Conservation (phyloP, 768 basidiomycete genomes). For the Calvatia gigantea region DNA sequence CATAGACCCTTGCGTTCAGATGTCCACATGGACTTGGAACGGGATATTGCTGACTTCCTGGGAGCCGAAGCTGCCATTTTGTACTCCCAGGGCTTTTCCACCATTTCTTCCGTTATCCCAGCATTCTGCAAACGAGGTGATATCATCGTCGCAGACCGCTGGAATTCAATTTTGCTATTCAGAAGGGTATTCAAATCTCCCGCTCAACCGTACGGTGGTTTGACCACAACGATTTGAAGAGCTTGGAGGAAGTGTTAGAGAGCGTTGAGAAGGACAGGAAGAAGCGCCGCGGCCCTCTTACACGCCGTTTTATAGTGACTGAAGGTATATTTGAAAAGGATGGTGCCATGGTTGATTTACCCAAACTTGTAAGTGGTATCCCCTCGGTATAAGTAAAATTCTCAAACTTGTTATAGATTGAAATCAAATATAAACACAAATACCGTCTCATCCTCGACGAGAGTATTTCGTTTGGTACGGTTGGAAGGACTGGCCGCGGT, state of each 20-base stretch:
- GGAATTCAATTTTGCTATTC: slow-evolving; percentile 93
- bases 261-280: slow-evolving; percentile 84
- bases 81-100: slow-evolving; percentile 92
- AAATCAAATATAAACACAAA: slow-evolving; percentile 93
- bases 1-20: slow-evolving; percentile 44
- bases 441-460: slow-evolving; percentile 95
- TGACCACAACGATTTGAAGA: slow-evolving; percentile 92
- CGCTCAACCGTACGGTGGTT: slow-evolving; percentile 92
- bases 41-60: slow-evolving; percentile 86
- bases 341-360: slow-evolving; percentile 88
- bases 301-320: slow-evolving; percentile 91
- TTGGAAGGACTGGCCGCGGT: slow-evolving; percentile 92
- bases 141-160: slow-evolving; percentile 97
- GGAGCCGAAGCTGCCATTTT: slow-evolving; percentile 87
- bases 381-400: neutral
- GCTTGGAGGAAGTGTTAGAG: slow-evolving; percentile 84
- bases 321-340: slow-evolving; percentile 97
- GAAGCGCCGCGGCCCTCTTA: slow-evolving; percentile 78
- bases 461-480: slow-evolving; percentile 86
- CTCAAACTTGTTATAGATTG: slow-evolving; percentile 54
- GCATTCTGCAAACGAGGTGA: slow-evolving; percentile 98
- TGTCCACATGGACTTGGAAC: slow-evolving; percentile 87
- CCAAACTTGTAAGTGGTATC: slow-evolving; percentile 71
- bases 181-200: slow-evolving; percentile 93
- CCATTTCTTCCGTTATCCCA: slow-evolving; percentile 90